Evolutionary conservation across 2,329 filamentous ascomycete species (phyloP).

Genomic region (Ophiostoma triangulosporum): DNA sequence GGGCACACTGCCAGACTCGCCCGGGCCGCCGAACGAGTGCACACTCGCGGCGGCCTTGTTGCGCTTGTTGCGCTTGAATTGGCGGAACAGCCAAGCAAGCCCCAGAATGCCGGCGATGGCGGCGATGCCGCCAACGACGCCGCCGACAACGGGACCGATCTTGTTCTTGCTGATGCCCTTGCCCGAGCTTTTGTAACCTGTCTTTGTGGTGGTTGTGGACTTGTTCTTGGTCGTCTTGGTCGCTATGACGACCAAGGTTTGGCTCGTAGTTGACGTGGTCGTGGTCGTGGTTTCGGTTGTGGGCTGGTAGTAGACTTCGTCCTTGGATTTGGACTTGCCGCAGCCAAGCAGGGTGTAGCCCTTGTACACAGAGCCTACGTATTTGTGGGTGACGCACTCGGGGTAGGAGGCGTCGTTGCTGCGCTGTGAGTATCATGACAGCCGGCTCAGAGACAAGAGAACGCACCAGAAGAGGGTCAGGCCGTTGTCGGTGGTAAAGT

Average conservation of each 20-base stretch:
- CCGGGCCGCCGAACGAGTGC: neutral
- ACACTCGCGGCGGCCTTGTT: slow-evolving; percentile 6
- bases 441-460: too few relatives aligned
- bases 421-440: neutral
- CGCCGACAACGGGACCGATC: slow-evolving; percentile 21
- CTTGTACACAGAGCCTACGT: slow-evolving; percentile 14
- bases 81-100: too few relatives aligned
- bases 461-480: slow-evolving; percentile 22
- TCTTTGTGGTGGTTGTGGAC: neutral
- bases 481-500: slow-evolving; percentile 16
- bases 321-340: slow-evolving; percentile 14
- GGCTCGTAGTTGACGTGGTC: neutral
- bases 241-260: too few relatives aligned
- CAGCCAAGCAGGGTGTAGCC: slow-evolving; percentile 22
- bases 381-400: slow-evolving; percentile 21
- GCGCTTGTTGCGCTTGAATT: too few relatives aligned
- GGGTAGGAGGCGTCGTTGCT: slow-evolving; percentile 14
- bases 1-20: slow-evolving; percentile 2
- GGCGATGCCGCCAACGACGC: slow-evolving; percentile 19
- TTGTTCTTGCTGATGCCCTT: slow-evolving; percentile 4
- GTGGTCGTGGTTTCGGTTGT: slow-evolving; percentile 1
- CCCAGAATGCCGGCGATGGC: slow-evolving; percentile 20
- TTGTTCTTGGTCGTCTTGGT: neutral
- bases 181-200: neutral
- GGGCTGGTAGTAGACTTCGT: slow-evolving; percentile 16